Base-by-base conservation (phyloP, 2,329 filamentous ascomycete species). In the Thielaviopsis populi region DNA sequence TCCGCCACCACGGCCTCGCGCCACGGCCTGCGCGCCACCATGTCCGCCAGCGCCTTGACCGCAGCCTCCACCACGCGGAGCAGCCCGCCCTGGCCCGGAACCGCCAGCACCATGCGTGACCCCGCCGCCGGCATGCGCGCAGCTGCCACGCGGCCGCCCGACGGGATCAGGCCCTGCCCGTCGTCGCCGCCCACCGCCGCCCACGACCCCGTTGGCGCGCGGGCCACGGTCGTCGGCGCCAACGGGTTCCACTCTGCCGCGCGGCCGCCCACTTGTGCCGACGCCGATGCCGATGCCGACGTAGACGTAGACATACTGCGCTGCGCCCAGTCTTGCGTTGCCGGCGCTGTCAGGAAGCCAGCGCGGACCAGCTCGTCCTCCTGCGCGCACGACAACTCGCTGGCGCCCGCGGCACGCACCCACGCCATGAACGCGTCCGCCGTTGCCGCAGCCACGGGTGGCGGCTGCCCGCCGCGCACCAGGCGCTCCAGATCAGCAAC, bases 61-160 rank as follows among this genome's bases (percentile, higher is more conserved):
- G 56, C 82, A 41, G 77, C 78, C 22, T 81, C 77, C 0, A 86
- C 76, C 2, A 91, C 77, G 71, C 86, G 87, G 54, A 91, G 75
- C 69, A 85, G 86, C 1, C 79, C 74, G 1, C 87, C 87, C 41
- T 84, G 85, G 27, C 82, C 81, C 0, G 87, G 87, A 0, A 89
- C 75, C 0, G 86, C 82, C 53, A 90, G 77, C 63, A 78, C 80
- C 71, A 81, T 76, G 53, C 74, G 48, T 56, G 2, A n/a, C 41
- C 13, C 22, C n/a, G 17, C 41, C 27, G 19, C 19, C 10, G 24
- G 11, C 19, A 30, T 22, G 30, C 43, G 43, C 24, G 27, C 8
- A 24, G 42, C 50, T 2, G 56, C n/a, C 5, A 70, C 71, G 24
- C 11, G 64, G 58, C 40, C 56, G 76, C 2, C 74, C 68, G 3